Evolutionary conservation across 2,329 filamentous ascomycete species (phyloP).

Genomic region (Dendryphion nanum): DNA sequence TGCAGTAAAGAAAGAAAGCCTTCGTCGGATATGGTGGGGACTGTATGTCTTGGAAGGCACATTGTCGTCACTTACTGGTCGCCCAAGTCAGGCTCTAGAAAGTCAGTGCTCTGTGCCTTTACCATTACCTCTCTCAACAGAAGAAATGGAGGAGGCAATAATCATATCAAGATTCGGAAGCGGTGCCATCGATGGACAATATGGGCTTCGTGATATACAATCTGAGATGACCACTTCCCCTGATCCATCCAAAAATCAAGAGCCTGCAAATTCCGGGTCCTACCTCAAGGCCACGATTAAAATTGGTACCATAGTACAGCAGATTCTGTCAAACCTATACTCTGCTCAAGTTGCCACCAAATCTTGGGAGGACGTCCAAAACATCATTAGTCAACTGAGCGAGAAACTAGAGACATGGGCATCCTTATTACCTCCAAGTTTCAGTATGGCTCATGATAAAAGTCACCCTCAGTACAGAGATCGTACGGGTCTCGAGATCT

Average conservation of each 20-base stretch:
- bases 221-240: constrained; percentile 1
- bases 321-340: constrained; percentile 33
- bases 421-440: constrained; percentile 21
- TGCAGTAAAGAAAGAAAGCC: constrained; percentile 29
- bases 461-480: constrained; percentile 8
- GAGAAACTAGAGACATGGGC: constrained; percentile 36
- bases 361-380: constrained; percentile 38
- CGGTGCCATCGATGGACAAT: neutral
- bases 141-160: constrained; percentile 18
- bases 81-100: constrained; percentile 32
- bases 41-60: constrained; percentile 37
- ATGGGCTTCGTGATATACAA: neutral
- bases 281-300: constrained; percentile 17
- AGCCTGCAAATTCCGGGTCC: constrained; percentile 19
- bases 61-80: constrained; percentile 37
- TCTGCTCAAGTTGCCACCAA: constrained; percentile 21
- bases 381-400: constrained; percentile 23
- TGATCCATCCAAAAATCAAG: neutral
- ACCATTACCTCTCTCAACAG: constrained; percentile 29
- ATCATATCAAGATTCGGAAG: constrained; percentile 13
- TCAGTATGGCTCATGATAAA: constrained; percentile 8
- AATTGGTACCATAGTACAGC: constrained; percentile 28
- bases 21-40: constrained; percentile 42
- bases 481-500: constrained; percentile 16
- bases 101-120: constrained; percentile 28